phyloP scores from a whole-genome alignment of 148 eudicot species.

The Amaranthus hypochondriacus region DNA sequence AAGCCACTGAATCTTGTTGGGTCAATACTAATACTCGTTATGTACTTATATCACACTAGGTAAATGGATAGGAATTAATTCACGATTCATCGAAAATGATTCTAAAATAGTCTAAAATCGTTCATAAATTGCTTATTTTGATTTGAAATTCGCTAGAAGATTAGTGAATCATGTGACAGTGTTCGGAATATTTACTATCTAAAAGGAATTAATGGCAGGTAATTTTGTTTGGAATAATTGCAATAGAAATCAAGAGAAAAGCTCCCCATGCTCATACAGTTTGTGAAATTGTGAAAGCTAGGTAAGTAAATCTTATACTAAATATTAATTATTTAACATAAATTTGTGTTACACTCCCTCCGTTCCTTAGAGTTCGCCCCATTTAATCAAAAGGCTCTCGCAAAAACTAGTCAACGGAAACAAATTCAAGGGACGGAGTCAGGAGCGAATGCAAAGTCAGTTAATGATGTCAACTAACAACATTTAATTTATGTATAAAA shows the following conservation, averaged over 20 bases:
- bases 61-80: neutral
- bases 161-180: neutral
- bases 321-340: neutral
- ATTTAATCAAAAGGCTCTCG: too few species aligned
- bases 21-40: too few species aligned
- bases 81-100: neutral
- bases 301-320: conserved; percentile 29
- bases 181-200: neutral
- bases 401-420: too few species aligned
- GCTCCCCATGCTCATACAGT: conserved; percentile 97
- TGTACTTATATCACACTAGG: too few species aligned
- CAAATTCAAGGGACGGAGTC: too few species aligned
- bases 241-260: conserved; percentile 96
- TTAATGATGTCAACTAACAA: too few species aligned
- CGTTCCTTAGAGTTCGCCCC: too few species aligned
- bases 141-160: neutral
- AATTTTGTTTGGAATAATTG: conserved; percentile 87
- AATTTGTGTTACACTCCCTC: neutral
- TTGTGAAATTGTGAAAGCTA: conserved; percentile 92
- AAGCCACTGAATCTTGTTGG: too few species aligned
- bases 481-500: too few species aligned
- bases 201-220: conserved; percentile 37
- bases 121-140: too few species aligned
- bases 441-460: too few species aligned
- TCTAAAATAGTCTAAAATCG: too few species aligned